Conservation (phyloP, 2,329 filamentous ascomycete genomes). For the Hysterium pulicare region DNA sequence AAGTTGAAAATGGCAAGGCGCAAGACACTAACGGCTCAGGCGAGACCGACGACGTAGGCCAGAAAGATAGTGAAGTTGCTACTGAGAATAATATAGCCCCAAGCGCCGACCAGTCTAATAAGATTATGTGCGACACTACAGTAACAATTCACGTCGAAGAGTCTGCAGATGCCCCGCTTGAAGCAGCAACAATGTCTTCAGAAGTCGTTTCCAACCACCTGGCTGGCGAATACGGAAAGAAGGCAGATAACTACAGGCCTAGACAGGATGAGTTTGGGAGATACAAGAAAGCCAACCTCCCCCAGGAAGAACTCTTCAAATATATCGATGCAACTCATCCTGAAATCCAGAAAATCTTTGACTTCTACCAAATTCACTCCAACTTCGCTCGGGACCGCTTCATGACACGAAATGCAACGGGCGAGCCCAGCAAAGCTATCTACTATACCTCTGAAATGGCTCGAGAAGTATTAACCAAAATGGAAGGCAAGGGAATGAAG, state of each 20-base stretch:
- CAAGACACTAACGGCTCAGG: too few species aligned
- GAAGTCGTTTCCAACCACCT: too few species aligned
- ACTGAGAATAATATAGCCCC: too few species aligned
- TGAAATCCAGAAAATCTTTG: conserved; percentile 72
- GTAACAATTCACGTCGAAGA: too few species aligned
- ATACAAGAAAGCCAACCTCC: conserved; percentile 46
- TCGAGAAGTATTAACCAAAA: conserved; percentile 78
- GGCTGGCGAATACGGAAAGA: too few species aligned
- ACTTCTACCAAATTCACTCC: conserved; percentile 79
- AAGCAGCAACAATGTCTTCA: too few species aligned
- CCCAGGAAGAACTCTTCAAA: conserved; percentile 86
- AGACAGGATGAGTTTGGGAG: too few species aligned
- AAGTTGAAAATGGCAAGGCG: background rate
- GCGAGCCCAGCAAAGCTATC: conserved; percentile 86
- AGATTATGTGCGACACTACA: too few species aligned
- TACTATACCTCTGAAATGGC: conserved; percentile 90
- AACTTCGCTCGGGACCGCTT: conserved; percentile 88
- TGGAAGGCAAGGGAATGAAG: conserved; percentile 87
- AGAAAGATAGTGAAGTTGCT: background rate
- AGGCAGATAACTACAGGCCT: too few species aligned
- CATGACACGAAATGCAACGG: conserved; percentile 91
- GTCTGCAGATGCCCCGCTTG: too few species aligned
- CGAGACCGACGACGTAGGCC: background rate
- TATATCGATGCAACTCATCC: conserved; percentile 73
- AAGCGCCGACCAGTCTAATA: too few species aligned